Evolutionary conservation across 2,329 filamentous ascomycete species (phyloP).

Genomic region (Colletotrichum sp.): DNA sequence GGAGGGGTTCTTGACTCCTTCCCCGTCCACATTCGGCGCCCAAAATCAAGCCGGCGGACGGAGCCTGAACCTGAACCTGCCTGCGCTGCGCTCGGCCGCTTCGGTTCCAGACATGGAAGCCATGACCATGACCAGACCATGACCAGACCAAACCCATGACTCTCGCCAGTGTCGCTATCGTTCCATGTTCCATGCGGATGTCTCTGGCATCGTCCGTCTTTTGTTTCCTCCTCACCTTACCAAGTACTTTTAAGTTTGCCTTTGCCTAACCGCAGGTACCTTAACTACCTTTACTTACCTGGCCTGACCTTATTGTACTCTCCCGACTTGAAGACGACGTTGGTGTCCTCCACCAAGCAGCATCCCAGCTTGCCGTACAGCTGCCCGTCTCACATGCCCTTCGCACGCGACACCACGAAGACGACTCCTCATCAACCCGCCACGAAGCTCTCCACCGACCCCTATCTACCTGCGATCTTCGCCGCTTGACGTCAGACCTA

Average conservation of each 20-base stretch:
- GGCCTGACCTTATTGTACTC: not conserved
- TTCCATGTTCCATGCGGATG: not conserved
- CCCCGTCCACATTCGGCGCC: not conserved
- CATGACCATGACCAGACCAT: not conserved
- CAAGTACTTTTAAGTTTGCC: not conserved
- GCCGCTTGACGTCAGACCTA: not conserved
- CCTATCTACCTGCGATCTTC: not conserved
- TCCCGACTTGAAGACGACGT: not conserved
- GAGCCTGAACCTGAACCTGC: not conserved
- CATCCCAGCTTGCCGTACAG: slow-evolving; percentile 5
- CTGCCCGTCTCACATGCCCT: slow-evolving; percentile 14
- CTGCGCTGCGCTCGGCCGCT: slow-evolving; percentile 16
- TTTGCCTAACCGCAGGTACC: not conserved
- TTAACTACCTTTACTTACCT: not conserved
- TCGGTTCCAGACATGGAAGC: not conserved
- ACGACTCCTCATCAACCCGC: not conserved
- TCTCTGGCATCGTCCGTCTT: not conserved
- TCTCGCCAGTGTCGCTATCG: not conserved
- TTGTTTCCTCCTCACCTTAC: not conserved
- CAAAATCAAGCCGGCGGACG: not conserved
- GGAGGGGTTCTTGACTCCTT: not conserved
- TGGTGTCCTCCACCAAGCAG: not conserved
- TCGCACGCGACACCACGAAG: slow-evolving; percentile 17
- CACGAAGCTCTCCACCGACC: not conserved
- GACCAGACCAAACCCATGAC: slow-evolving; percentile 3